These are phyloP conservation scores for Populus davidiana DNA, from an alignment of 345 rosid genomes.

Conservation along the genomic window DNA sequence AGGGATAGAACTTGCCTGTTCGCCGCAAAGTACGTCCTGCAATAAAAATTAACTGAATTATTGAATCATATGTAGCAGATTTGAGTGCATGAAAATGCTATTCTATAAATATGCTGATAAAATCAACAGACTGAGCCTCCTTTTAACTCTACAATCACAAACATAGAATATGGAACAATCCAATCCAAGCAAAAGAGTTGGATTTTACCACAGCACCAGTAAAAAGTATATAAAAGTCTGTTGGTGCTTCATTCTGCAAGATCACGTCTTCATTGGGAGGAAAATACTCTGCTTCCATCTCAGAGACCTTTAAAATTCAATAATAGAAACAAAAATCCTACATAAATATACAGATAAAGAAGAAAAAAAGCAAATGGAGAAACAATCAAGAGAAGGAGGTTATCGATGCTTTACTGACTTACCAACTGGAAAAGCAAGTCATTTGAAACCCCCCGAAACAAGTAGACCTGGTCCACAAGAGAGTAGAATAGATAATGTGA, in stretches of 20 bases:
- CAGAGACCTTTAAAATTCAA: slow-evolving; percentile 25
- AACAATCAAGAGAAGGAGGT: background rate
- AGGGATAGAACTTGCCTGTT: slow-evolving; percentile 25
- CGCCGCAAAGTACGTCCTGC: slow-evolving; percentile 25
- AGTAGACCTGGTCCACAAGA: slow-evolving; percentile 27
- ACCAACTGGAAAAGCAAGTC: slow-evolving; percentile 34
- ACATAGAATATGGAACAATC: background rate
- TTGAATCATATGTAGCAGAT: background rate
- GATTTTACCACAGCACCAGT: slow-evolving; percentile 33
- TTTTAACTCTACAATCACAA: background rate
- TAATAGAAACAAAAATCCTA: background rate
- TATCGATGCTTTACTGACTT: background rate
- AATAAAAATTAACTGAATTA: background rate
- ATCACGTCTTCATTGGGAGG: slow-evolving; percentile 36
- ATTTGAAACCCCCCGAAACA: slow-evolving; percentile 27
- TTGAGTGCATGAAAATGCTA: background rate
- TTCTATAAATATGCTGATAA: too few relatives aligned
- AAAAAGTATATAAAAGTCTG: slow-evolving; percentile 32
- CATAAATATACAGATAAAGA: background rate
- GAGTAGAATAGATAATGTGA: slow-evolving; percentile 33
- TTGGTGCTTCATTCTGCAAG: slow-evolving; percentile 35
- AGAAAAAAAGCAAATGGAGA: background rate
- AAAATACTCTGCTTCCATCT: slow-evolving; percentile 37
- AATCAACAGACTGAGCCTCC: too few relatives aligned
- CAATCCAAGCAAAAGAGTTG: background rate